These are phyloP conservation scores for Galeopsis tetrahit DNA, from an alignment of 257 asterid genomes.

Conservation along the genomic window DNA sequence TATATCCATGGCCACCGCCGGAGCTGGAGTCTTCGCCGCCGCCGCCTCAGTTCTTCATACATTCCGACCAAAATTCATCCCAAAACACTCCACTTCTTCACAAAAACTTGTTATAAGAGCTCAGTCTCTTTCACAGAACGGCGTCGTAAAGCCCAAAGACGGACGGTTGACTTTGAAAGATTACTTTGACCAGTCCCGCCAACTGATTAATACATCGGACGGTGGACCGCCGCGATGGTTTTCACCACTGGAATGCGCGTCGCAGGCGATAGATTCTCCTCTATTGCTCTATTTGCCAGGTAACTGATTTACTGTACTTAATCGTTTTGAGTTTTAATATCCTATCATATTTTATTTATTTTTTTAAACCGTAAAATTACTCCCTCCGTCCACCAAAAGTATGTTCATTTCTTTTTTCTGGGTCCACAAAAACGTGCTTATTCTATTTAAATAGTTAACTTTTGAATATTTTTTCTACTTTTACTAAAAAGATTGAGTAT, in stretches of 20 bases:
- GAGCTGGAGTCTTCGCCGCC: conserved; percentile 27
- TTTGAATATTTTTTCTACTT: too few relatives aligned
- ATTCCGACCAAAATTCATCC: background rate
- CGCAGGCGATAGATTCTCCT: conserved; percentile 51
- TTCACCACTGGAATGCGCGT: conserved; percentile 56
- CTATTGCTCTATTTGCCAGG: conserved; percentile 80
- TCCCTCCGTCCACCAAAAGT: too few relatives aligned
- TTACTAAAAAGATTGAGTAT: too few relatives aligned
- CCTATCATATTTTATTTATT: too few relatives aligned
- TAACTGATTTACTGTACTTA: conserved; percentile 5
- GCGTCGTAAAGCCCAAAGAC: conserved; percentile 28
- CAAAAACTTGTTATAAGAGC: conserved; percentile 27
- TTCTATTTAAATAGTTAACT: too few relatives aligned
- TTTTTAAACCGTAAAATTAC: too few relatives aligned
- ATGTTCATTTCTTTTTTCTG: too few relatives aligned
- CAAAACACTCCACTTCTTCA: conserved; percentile 32
- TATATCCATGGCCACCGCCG: conserved; percentile 45
- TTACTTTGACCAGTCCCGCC: conserved; percentile 51
- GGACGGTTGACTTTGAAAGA: conserved; percentile 44
- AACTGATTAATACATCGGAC: conserved; percentile 51
- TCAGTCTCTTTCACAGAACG: conserved; percentile 28
- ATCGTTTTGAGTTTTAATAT: too few relatives aligned
- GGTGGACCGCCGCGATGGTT: conserved; percentile 92
- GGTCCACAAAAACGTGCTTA: too few relatives aligned
- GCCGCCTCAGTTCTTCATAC: conserved; percentile 23